These are phyloP conservation scores for Starmera stellimalicola DNA, from an alignment of 1,139 yeast genomes.

Conservation along the genomic window DNA sequence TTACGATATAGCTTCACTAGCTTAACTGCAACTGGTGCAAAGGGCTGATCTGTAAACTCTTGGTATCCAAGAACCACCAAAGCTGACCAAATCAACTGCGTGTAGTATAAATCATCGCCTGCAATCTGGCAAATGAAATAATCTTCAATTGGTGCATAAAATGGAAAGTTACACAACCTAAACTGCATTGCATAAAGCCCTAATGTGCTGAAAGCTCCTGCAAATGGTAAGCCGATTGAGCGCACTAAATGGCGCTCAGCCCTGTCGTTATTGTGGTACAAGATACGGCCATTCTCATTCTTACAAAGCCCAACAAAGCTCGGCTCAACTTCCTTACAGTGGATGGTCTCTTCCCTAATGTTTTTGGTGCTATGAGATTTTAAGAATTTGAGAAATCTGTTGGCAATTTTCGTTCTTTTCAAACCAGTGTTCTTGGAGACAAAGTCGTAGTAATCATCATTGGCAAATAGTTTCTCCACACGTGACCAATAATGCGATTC, in stretches of 20 bases:
- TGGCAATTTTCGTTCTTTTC: neutral
- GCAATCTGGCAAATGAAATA: neutral
- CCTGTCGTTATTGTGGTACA: conserved; percentile 1
- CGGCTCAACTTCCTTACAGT: neutral
- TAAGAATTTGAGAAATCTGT: neutral
- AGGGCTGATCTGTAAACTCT: conserved; percentile 1
- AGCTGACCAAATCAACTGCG: too few relatives aligned
- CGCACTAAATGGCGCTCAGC: neutral
- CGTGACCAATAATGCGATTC: neutral
- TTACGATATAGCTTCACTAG: neutral
- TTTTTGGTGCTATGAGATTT: neutral
- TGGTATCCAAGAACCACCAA: neutral
- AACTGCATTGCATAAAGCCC: neutral
- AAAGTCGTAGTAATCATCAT: neutral
- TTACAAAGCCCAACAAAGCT: conserved; percentile 1
- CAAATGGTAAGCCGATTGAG: neutral
- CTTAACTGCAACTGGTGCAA: neutral
- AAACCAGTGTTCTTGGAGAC: neutral
- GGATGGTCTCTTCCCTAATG: neutral
- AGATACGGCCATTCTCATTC: neutral
- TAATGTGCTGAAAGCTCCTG: neutral
- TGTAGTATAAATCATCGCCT: neutral
- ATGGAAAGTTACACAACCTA: neutral
- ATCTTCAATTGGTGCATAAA: neutral
- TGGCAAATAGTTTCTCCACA: neutral